Conservation (phyloP, 2,329 filamentous ascomycete species). For the Fusarium sp. region DNA sequence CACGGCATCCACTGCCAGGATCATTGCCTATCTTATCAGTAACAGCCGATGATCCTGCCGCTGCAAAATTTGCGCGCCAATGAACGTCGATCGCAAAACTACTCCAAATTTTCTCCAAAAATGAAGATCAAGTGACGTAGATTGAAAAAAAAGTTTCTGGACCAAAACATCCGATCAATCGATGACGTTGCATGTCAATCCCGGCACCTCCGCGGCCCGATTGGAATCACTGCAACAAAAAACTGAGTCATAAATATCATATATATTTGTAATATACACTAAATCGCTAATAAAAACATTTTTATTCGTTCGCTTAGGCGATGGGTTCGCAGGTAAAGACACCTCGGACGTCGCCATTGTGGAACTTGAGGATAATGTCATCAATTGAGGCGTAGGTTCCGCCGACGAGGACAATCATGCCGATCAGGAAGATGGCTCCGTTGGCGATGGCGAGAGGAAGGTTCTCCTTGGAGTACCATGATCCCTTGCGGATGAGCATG, state of each 20-base stretch:
- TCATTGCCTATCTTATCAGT: slow-evolving; percentile 10
- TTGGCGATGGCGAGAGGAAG: slow-evolving; percentile 43
- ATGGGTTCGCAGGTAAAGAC: slow-evolving; percentile 47
- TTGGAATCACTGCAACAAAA: not conserved
- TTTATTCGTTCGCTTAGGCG: slow-evolving; percentile 35
- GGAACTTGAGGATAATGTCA: slow-evolving; percentile 46
- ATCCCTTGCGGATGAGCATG: slow-evolving; percentile 52
- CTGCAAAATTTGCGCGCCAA: slow-evolving; percentile 12
- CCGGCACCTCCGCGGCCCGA: slow-evolving; percentile 14
- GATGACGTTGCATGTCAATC: not conserved
- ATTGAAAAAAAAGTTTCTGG: not conserved
- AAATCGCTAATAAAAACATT: slow-evolving; percentile 22
- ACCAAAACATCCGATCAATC: not conserved
- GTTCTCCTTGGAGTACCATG: slow-evolving; percentile 48
- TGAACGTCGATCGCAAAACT: not conserved
- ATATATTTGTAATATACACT: slow-evolving; percentile 28
- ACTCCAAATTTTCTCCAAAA: not conserved
- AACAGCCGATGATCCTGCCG: not conserved
- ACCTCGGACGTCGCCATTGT: slow-evolving; percentile 42
- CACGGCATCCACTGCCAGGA: not conserved
- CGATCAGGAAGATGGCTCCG: slow-evolving; percentile 46
- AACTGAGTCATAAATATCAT: slow-evolving; percentile 18
- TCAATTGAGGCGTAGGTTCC: slow-evolving; percentile 50
- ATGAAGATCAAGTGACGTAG: slow-evolving; percentile 15
- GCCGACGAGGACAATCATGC: slow-evolving; percentile 48